Evolutionary conservation across 2,329 filamentous ascomycete species (phyloP).

Genomic region (Eutypella sp.): DNA sequence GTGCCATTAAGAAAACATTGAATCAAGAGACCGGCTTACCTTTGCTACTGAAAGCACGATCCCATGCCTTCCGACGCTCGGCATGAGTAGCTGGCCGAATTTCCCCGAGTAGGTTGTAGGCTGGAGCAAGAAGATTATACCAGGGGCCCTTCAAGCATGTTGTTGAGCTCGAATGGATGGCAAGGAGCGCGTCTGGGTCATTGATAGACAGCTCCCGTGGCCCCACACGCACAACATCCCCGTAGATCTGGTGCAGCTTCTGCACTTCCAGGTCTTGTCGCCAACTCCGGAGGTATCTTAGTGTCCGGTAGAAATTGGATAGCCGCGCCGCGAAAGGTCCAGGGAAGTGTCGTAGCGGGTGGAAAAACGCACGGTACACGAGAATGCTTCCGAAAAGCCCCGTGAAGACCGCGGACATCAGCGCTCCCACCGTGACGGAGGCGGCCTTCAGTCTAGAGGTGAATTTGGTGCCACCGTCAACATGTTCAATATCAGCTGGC

Average conservation of each 20-base stretch:
- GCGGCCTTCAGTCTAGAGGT: not conserved
- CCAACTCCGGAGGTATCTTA: not conserved
- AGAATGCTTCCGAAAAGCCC: not conserved
- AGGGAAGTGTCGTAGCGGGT: not conserved
- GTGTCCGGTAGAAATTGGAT: not conserved
- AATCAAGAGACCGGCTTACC: slow-evolving; percentile 12
- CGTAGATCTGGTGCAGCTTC: not conserved
- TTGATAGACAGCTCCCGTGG: not conserved
- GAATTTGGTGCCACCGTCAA: not conserved
- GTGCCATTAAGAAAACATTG: not conserved
- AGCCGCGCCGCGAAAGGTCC: not conserved
- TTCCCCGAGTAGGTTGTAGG: too few species aligned
- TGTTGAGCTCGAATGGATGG: not conserved
- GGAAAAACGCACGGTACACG: not conserved
- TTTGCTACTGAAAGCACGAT: slow-evolving; percentile 26
- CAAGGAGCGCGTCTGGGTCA: too few species aligned
- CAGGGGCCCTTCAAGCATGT: not conserved
- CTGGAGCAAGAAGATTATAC: too few species aligned
- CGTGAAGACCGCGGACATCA: not conserved
- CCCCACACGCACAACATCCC: not conserved
- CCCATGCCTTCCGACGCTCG: slow-evolving; percentile 29
- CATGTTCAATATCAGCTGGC: too few species aligned
- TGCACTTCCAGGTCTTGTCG: not conserved
- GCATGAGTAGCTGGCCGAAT: slow-evolving; percentile 8
- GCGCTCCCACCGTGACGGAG: not conserved